phyloP scores from a whole-genome alignment of 768 basidiomycete species.

The Pleurotus ostreatus region DNA sequence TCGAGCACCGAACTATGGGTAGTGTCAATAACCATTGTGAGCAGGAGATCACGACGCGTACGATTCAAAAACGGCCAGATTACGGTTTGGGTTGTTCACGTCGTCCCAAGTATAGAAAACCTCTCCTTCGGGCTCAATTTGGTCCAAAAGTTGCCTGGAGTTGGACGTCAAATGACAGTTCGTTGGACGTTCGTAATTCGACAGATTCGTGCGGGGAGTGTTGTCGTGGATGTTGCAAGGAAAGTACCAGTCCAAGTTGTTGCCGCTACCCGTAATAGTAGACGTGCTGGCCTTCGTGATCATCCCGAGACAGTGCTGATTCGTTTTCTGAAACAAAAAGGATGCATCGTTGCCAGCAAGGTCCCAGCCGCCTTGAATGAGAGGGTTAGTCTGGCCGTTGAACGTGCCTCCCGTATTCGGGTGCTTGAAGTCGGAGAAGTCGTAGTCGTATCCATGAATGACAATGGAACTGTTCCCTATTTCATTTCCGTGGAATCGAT shows the following conservation, averaged over 20 bases:
- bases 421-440: conserved; percentile 84
- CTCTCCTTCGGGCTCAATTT: conserved; percentile 62
- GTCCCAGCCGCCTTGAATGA: conserved; percentile 72
- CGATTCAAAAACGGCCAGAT: conserved; percentile 93
- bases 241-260: conserved; percentile 88
- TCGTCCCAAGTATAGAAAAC: conserved; percentile 95
- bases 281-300: conserved; percentile 71
- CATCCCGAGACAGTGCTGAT: conserved; percentile 74
- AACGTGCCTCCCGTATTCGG: conserved; percentile 66
- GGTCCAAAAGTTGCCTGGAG: conserved; percentile 50
- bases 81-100: conserved; percentile 60
- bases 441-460: conserved; percentile 93
- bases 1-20: conserved; percentile 77
- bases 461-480: conserved; percentile 81
- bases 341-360: conserved; percentile 87
- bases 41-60: conserved; percentile 36
- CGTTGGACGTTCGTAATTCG: conserved; percentile 57
- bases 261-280: conserved; percentile 61
- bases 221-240: conserved; percentile 92
- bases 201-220: conserved; percentile 57
- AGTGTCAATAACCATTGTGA: conserved; percentile 1
- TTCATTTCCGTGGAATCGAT: conserved; percentile 76
- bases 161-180: conserved; percentile 68
- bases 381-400: conserved; percentile 79
- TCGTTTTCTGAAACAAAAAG: conserved; percentile 93